phyloP scores from a whole-genome alignment of 257 asterid genomes.

The Solanum neorickii region DNA sequence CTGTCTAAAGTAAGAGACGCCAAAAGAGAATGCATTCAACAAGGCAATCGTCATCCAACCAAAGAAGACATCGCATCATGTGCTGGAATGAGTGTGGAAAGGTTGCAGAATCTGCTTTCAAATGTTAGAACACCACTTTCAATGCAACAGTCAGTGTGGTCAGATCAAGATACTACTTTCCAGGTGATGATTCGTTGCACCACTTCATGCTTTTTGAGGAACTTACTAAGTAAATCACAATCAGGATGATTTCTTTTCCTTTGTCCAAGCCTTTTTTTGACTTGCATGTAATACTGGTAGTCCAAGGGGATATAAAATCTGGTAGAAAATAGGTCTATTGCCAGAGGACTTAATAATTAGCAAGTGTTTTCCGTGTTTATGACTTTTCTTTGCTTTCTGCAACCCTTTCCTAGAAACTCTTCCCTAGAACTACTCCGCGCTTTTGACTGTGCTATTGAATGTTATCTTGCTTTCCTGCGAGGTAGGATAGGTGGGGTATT shows the following conservation, averaged over 20 bases:
- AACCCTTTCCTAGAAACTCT: not conserved
- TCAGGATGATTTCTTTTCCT: not conserved
- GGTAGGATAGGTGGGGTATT: not conserved
- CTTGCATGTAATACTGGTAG: not conserved
- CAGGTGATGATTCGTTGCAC: slow-evolving; percentile 17
- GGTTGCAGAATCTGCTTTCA: slow-evolving; percentile 42
- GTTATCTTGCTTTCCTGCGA: not conserved
- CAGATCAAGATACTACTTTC: slow-evolving; percentile 58
- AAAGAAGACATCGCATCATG: slow-evolving; percentile 57
- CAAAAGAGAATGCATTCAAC: slow-evolving; percentile 39
- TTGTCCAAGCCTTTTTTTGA: not conserved
- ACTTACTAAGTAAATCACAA: not conserved
- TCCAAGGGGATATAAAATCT: not conserved
- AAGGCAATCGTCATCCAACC: slow-evolving; percentile 56
- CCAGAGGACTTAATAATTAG: not conserved
- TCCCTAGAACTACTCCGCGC: not conserved
- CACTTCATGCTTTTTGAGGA: not conserved
- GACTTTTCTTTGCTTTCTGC: not conserved
- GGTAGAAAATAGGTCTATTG: not conserved
- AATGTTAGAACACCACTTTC: slow-evolving; percentile 71
- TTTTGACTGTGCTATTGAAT: not conserved
- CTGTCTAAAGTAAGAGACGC: slow-evolving; percentile 69
- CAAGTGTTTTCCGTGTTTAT: not conserved
- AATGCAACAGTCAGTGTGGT: slow-evolving; percentile 67
- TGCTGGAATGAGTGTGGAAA: slow-evolving; percentile 71